Conservation (phyloP, 225 moss, liverwort and hornwort genomes). For the Pseudisothecium myosuroides region DNA sequence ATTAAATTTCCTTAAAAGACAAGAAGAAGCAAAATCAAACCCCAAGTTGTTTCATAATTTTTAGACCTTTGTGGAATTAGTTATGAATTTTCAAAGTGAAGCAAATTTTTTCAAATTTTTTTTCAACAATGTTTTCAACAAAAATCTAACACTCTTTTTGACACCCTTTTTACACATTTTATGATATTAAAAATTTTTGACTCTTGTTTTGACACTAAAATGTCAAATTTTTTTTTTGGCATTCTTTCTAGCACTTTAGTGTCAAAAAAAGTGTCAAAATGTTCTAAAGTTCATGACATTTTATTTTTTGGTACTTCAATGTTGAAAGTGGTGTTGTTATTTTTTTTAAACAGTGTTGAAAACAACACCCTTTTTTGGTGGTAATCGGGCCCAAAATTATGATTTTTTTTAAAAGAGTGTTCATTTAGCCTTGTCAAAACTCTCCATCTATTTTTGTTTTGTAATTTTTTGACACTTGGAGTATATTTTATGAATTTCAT, state of each 20-base stretch:
- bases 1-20: not conserved
- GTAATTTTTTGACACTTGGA: not conserved
- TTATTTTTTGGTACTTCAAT: not conserved
- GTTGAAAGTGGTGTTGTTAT: not conserved
- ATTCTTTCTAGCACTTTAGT: not conserved
- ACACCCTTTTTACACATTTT: not conserved
- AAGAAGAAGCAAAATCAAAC: not conserved
- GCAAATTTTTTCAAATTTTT: not conserved
- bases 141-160: no score
- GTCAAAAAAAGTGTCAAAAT: not conserved
- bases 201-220: not conserved
- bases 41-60: not conserved
- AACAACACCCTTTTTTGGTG: fast-evolving
- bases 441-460: not conserved
- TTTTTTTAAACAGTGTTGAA: no score
- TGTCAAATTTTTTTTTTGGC: not conserved
- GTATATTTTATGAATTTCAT: not conserved
- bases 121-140: not conserved
- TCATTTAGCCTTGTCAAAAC: fast-evolving
- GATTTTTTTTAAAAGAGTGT: not conserved
- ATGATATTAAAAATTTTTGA: no score
- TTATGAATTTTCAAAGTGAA: not conserved
- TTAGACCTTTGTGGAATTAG: not conserved
- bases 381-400: not conserved
- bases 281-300: not conserved